Conservation (phyloP, 2,329 filamentous ascomycete species). For the Madurella mycetomatis region DNA sequence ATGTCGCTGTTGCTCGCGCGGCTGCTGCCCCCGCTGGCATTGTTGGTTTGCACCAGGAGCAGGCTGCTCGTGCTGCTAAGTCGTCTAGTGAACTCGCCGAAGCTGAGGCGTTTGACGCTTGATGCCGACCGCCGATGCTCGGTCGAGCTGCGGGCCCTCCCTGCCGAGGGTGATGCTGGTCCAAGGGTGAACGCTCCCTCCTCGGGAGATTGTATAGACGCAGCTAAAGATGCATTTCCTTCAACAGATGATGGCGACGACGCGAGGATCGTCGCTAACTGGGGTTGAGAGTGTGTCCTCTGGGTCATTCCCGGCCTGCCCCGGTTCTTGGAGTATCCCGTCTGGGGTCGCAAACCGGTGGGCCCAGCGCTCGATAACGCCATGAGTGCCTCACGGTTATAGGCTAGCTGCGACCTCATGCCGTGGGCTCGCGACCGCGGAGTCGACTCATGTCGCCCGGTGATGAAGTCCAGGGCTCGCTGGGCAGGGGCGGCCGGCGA, state of each 20-base stretch:
- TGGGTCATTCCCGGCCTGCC: slow-evolving; percentile 41
- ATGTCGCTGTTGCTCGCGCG: slow-evolving; percentile 41
- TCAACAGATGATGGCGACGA: slow-evolving; percentile 16
- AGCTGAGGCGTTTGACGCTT: slow-evolving; percentile 55
- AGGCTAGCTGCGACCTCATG: slow-evolving; percentile 30
- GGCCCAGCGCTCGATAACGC: slow-evolving; percentile 31
- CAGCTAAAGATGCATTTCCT: background rate
- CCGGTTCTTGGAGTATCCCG: slow-evolving; percentile 42
- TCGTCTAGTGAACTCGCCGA: slow-evolving; percentile 57
- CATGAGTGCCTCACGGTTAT: slow-evolving; percentile 33
- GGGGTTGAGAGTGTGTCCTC: slow-evolving; percentile 46
- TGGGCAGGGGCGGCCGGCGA: slow-evolving; percentile 33
- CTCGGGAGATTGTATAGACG: slow-evolving; percentile 26
- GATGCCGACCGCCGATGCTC: slow-evolving; percentile 51
- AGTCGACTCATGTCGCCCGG: slow-evolving; percentile 38
- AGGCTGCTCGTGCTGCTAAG: slow-evolving; percentile 58
- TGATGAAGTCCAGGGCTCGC: slow-evolving; percentile 48
- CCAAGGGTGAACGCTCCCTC: slow-evolving; percentile 29
- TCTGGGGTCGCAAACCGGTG: slow-evolving; percentile 46
- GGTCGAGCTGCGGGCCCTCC: slow-evolving; percentile 15
- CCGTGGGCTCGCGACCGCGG: slow-evolving; percentile 31
- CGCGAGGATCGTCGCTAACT: slow-evolving; percentile 33
- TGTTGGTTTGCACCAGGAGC: slow-evolving; percentile 55
- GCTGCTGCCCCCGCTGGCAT: slow-evolving; percentile 42
- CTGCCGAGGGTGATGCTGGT: background rate